phyloP scores from a whole-genome alignment of 164 flowering plant species.

The Houttuynia cordata region DNA sequence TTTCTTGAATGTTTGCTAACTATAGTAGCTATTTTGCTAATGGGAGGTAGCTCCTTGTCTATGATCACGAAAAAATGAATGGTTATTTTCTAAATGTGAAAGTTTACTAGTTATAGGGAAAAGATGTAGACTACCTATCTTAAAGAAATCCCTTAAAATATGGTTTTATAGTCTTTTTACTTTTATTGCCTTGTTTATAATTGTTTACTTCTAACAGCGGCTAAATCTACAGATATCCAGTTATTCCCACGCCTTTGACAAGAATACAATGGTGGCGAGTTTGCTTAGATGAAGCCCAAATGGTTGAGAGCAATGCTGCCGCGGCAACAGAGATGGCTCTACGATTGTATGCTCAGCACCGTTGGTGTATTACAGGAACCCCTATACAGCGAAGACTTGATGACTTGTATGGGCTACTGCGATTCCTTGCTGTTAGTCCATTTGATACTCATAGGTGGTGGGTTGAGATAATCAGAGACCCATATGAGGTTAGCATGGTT shows the following conservation, averaged over 20 bases:
- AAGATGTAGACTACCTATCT: no score
- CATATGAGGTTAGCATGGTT: conserved; percentile 61
- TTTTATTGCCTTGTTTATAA: no score
- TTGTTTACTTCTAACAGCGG: background rate
- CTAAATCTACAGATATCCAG: conserved; percentile 56
- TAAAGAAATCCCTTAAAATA: no score
- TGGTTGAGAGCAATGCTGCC: conserved; percentile 87
- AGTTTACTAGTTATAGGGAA: background rate
- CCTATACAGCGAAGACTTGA: conserved; percentile 89
- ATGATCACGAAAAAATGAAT: no score
- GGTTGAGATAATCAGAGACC: conserved; percentile 74
- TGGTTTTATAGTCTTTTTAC: background rate
- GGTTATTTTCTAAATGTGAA: background rate
- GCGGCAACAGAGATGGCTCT: conserved; percentile 95
- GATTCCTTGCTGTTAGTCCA: conserved; percentile 68
- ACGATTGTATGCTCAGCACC: conserved; percentile 60
- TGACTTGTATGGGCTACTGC: conserved; percentile 79
- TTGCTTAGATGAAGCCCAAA: conserved; percentile 98
- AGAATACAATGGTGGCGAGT: conserved; percentile 91
- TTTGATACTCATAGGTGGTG: conserved; percentile 78
- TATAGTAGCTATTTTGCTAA: background rate
- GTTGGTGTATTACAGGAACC: conserved; percentile 96
- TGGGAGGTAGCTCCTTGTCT: background rate
- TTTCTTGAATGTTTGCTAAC: background rate
- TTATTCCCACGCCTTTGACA: conserved; percentile 79